Conservation (phyloP, 345 rosid species). For the Acer negundo region DNA sequence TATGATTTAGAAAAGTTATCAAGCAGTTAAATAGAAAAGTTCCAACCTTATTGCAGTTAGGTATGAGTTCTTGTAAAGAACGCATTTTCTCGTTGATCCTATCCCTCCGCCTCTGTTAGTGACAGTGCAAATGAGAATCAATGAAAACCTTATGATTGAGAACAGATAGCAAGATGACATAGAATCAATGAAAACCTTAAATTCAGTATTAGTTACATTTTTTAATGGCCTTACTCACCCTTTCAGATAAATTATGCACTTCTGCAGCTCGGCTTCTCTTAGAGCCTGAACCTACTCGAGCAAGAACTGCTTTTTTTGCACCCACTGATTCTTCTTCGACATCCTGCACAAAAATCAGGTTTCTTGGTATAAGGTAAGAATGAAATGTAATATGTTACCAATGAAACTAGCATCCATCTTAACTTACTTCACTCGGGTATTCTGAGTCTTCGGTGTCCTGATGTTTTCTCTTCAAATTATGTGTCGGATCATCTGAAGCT, state of each 20-base stretch:
- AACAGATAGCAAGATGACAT: constrained; percentile 13
- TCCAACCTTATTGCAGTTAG: constrained; percentile 85
- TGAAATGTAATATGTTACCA: not conserved
- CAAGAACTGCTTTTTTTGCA: constrained; percentile 43
- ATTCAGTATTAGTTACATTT: not conserved
- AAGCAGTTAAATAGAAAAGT: not conserved
- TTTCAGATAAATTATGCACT: constrained; percentile 95
- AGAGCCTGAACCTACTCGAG: constrained; percentile 50
- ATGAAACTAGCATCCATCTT: not conserved
- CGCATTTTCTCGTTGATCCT: constrained; percentile 96
- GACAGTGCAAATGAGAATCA: constrained; percentile 20
- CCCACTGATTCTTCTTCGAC: constrained; percentile 64
- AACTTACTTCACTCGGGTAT: constrained; percentile 72
- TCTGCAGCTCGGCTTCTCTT: constrained; percentile 93
- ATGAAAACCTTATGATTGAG: constrained; percentile 20
- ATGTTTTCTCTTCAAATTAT: constrained; percentile 64
- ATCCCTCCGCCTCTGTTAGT: constrained; percentile 81
- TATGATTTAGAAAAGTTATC: not conserved
- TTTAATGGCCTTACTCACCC: constrained; percentile 57
- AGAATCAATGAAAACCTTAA: constrained; percentile 1
- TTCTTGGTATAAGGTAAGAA: constrained; percentile 11
- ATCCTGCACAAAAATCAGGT: constrained; percentile 47
- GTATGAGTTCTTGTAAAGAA: constrained; percentile 89
- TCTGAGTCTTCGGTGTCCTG: constrained; percentile 59
- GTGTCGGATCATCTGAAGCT: constrained; percentile 50